Evolutionary conservation across 2,329 filamentous ascomycete genomes (phyloP).

Genomic region (Bipolaris oryzae): DNA sequence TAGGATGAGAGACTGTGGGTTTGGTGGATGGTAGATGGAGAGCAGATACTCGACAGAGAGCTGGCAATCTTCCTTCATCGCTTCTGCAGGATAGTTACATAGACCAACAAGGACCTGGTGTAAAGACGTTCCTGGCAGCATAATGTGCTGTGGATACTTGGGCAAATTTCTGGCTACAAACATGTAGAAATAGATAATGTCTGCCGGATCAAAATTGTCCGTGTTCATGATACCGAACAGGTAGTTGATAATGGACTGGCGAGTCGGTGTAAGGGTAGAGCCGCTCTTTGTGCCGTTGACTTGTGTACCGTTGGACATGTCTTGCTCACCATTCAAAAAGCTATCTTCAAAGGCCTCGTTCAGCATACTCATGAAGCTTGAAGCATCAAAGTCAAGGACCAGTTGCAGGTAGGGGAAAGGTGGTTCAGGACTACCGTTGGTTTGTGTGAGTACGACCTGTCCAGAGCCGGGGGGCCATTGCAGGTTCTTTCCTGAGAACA

Average conservation of each 20-base stretch:
- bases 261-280: slow-evolving; percentile 63
- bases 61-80: slow-evolving; percentile 90
- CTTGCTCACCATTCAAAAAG: slow-evolving; percentile 82
- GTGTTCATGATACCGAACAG: slow-evolving; percentile 87
- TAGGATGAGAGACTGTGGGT: slow-evolving; percentile 76
- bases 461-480: slow-evolving; percentile 73
- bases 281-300: slow-evolving; percentile 56
- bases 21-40: slow-evolving; percentile 89
- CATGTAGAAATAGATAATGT: slow-evolving; percentile 97
- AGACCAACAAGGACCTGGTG: slow-evolving; percentile 80
- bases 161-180: slow-evolving; percentile 95
- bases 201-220: slow-evolving; percentile 74
- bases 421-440: slow-evolving; percentile 64
- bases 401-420: slow-evolving; percentile 85
- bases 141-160: slow-evolving; percentile 94
- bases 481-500: slow-evolving; percentile 84
- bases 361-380: slow-evolving; percentile 90
- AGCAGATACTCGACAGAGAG: slow-evolving; percentile 95
- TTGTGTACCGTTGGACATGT: slow-evolving; percentile 62
- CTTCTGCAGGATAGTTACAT: slow-evolving; percentile 80
- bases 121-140: slow-evolving; percentile 84
- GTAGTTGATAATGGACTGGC: slow-evolving; percentile 91
- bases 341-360: slow-evolving; percentile 97
- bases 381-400: slow-evolving; percentile 85
- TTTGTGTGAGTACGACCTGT: slow-evolving; percentile 65